Conservation (phyloP, 768 basidiomycete species). For the Rhodotorula diobovata region DNA sequence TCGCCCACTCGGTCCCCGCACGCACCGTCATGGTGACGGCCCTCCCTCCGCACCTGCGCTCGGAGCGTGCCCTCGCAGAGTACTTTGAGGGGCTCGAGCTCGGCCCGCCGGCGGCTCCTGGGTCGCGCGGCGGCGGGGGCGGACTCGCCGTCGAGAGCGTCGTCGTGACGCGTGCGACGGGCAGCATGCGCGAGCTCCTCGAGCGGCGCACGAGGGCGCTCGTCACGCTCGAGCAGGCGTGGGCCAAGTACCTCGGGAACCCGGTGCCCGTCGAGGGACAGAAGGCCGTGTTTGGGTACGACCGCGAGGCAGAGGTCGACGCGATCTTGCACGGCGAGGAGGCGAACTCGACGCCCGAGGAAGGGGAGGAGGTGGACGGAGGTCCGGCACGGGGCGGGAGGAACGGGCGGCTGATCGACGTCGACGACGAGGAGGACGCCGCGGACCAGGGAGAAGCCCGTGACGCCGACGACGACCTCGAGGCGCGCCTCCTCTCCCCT, state of each 20-base stretch:
- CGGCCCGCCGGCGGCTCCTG: not conserved
- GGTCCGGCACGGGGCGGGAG: conserved; percentile 38
- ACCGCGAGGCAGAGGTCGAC: conserved; percentile 55
- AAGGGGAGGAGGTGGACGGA: conserved; percentile 42
- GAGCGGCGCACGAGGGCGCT: conserved; percentile 77
- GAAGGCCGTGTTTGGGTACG: conserved; percentile 66
- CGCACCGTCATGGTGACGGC: conserved; percentile 84
- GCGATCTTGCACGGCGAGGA: conserved; percentile 31
- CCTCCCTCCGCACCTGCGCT: conserved; percentile 76
- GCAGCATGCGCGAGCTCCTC: conserved; percentile 64
- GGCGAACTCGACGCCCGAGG: conserved; percentile 51
- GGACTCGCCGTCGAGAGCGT: conserved; percentile 76
- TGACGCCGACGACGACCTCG: conserved; percentile 56
- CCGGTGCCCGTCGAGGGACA: conserved; percentile 55
- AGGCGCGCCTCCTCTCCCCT: conserved; percentile 46
- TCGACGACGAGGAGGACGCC: conserved; percentile 28
- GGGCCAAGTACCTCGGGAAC: conserved; percentile 90
- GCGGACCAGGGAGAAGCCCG: conserved; percentile 4
- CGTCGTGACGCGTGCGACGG: conserved; percentile 77
- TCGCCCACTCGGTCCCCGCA: conserved; percentile 89
- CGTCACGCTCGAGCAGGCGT: conserved; percentile 70
- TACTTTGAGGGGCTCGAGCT: conserved; percentile 88
- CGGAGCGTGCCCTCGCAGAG: conserved; percentile 78
- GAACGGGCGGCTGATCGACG: conserved; percentile 47
- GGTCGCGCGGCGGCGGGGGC: no score